phyloP scores from a whole-genome alignment of 495 filamentous ascomycete species.

The Astrothelium macrocarpum region DNA sequence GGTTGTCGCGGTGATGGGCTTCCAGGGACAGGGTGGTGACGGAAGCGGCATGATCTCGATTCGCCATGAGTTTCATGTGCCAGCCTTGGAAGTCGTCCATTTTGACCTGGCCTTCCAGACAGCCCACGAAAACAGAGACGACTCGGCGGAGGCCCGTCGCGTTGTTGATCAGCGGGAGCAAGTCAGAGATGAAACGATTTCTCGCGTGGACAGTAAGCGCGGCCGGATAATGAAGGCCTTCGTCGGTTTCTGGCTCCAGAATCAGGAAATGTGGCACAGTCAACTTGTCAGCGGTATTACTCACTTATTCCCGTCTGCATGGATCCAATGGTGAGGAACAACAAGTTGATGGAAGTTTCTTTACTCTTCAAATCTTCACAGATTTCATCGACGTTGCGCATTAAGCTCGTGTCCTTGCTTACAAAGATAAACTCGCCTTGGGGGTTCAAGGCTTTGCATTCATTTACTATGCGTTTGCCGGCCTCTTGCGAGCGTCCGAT shows the following conservation, averaged over 20 bases:
- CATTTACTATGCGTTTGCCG: slow-evolving; percentile 20
- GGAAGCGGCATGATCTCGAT: slow-evolving; percentile 19
- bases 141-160: slow-evolving; percentile 23
- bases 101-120: slow-evolving; percentile 19
- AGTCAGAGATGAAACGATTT: slow-evolving; percentile 45
- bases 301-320: slow-evolving; percentile 27
- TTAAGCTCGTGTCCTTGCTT: slow-evolving; percentile 46
- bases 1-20: slow-evolving; percentile 12
- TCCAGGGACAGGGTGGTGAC: slow-evolving; percentile 23
- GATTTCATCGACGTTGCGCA: slow-evolving; percentile 50
- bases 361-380: slow-evolving; percentile 46
- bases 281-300: not conserved
- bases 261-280: not conserved
- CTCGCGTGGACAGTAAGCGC: slow-evolving; percentile 53
- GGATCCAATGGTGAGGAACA: slow-evolving; percentile 48
- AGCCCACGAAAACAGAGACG: slow-evolving; percentile 27
- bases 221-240: slow-evolving; percentile 46
- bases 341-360: slow-evolving; percentile 51
- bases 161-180: slow-evolving; percentile 22
- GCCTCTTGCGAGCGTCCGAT: slow-evolving; percentile 18
- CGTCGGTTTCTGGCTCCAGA: slow-evolving; percentile 40
- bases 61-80: slow-evolving; percentile 24
- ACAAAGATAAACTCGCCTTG: slow-evolving; percentile 46
- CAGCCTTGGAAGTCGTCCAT: slow-evolving; percentile 22
- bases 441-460: slow-evolving; percentile 34